Conservation (phyloP, 2,329 filamentous ascomycete genomes). For the Xylaria sp. region DNA sequence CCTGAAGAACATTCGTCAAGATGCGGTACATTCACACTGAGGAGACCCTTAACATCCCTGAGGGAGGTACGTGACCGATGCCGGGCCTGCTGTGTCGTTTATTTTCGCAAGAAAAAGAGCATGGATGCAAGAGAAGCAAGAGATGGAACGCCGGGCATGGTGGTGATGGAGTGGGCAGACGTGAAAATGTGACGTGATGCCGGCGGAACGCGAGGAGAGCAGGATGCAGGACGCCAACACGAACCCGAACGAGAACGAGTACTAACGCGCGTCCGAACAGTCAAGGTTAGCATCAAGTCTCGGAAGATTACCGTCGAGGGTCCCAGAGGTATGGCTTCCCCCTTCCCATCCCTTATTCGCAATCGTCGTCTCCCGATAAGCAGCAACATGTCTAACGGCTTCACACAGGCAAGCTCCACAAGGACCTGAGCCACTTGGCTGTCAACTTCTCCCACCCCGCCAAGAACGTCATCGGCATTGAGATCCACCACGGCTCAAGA, state of each 20-base stretch:
- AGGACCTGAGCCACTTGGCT: slow-evolving; percentile 93
- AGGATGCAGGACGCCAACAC: slow-evolving; percentile 5
- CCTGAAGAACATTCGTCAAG: slow-evolving; percentile 57
- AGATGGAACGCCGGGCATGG: background rate
- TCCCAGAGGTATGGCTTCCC: slow-evolving; percentile 65
- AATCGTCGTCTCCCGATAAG: background rate
- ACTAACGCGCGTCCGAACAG: slow-evolving; percentile 49
- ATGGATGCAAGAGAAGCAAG: slow-evolving; percentile 3
- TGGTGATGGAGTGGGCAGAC: background rate
- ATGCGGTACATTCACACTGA: slow-evolving; percentile 99
- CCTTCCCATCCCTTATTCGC: slow-evolving; percentile 9
- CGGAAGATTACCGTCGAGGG: slow-evolving; percentile 95
- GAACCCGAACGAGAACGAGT: slow-evolving; percentile 20
- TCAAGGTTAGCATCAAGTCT: slow-evolving; percentile 97
- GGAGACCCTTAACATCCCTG: slow-evolving; percentile 91
- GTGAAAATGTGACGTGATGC: background rate
- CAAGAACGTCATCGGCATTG: slow-evolving; percentile 86
- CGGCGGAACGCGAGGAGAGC: slow-evolving; percentile 4
- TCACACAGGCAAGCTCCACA: slow-evolving; percentile 77
- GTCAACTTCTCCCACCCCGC: slow-evolving; percentile 90
- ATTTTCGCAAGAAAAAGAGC: slow-evolving; percentile 4
- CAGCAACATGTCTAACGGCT: slow-evolving; percentile 30
- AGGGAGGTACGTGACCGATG: slow-evolving; percentile 71
- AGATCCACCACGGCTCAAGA: slow-evolving; percentile 96
- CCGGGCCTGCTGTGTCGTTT: slow-evolving; percentile 1